Evolutionary conservation across 257 asterid genomes (phyloP), one percentile per base, ranked within the genome.

Genomic region (Paulownia fortunei): DNA sequence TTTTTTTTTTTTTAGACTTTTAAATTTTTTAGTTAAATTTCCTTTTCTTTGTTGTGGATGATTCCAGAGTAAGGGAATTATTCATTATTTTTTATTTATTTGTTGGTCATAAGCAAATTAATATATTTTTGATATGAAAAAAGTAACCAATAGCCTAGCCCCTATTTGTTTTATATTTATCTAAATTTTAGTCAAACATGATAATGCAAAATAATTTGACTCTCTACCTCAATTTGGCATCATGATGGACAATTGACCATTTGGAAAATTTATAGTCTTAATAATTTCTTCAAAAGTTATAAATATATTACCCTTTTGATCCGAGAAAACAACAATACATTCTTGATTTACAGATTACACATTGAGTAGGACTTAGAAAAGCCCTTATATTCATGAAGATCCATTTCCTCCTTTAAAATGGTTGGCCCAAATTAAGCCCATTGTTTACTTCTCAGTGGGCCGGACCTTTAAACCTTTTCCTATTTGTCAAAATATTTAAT

Each of bases 221-320:
- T 8, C 2, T 41, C 6, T 52, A 46, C 59, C 59, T 26, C 11
- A 46, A 18, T 64, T 36, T 64, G 32, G 26, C 71, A 37, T 39
- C 21, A 37, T 37, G 19, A 15, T 64, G 71, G 27, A 36, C 15
- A 18, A 68, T 41, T 68, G 73, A 44, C 73, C 73, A 68, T 44
- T 39, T 7, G 8, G 30, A 21, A 21, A 55, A 55, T 4, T 18
- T 18, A 55, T 55, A 55, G 13, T 55, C 23, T 30, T 30, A 30
- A 4, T 55, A 55, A 55, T 55, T 55, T 19, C 5, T 55, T 18
- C 23, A 18, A 55, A 55, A 7, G 30, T 3, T 9, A 13, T 23
- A 12, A 47, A 47, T 47, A 34, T 2, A 2, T 5, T 34, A 34
- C 58, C 58, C 6, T 51, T 51, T 51, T 51, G 58, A 51, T 3